These are phyloP conservation scores for Acanthochlamys bracteata DNA, from an alignment of 106 monocot genomes.

Conservation along the genomic window DNA sequence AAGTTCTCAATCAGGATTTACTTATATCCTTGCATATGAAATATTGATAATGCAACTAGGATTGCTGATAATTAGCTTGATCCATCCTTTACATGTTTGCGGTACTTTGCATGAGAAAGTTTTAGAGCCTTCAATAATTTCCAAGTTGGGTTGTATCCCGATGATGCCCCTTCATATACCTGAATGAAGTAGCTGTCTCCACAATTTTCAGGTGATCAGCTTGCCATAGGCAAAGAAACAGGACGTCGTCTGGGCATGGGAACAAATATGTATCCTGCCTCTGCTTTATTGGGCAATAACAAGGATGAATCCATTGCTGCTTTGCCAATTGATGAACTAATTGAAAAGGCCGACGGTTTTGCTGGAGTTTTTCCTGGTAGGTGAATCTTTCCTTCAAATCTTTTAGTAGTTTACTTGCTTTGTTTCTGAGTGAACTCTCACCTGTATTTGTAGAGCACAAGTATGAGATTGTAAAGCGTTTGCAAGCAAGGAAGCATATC, in stretches of 20 bases:
- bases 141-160: too few relatives aligned
- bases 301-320: slow-evolving; percentile 80
- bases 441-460: slow-evolving; percentile 55
- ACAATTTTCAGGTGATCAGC: slow-evolving; percentile 61
- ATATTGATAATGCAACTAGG: too few relatives aligned
- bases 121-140: too few relatives aligned
- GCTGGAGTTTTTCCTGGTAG: slow-evolving; percentile 93
- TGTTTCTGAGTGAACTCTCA: not conserved
- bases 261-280: slow-evolving; percentile 95
- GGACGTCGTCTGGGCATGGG: slow-evolving; percentile 93
- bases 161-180: not conserved
- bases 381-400: not conserved
- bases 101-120: too few relatives aligned
- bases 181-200: not conserved
- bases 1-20: too few relatives aligned
- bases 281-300: slow-evolving; percentile 67
- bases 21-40: too few relatives aligned
- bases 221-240: slow-evolving; percentile 94
- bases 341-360: slow-evolving; percentile 97
- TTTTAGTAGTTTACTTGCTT: not conserved
- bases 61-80: too few relatives aligned
- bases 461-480: slow-evolving; percentile 85
- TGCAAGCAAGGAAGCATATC: slow-evolving; percentile 89
- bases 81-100: too few relatives aligned
- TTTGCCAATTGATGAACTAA: slow-evolving; percentile 88